Evolutionary conservation across 1,284 basidiomycete species (phyloP).

Genomic region (Ustilago trichophora): DNA sequence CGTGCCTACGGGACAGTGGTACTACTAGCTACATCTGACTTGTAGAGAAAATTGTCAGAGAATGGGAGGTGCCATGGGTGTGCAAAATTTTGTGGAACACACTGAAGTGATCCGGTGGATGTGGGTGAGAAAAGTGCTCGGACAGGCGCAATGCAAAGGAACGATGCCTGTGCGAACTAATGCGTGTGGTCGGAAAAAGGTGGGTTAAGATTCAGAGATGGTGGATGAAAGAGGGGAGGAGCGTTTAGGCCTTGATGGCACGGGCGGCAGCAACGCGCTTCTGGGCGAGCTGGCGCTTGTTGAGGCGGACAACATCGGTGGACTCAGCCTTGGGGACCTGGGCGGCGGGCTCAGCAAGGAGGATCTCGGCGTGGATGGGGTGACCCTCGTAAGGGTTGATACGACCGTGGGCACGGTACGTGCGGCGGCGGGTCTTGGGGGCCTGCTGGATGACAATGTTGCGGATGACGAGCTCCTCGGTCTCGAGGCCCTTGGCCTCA

Average conservation of each 20-base stretch:
- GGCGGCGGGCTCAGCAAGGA: constrained; percentile 59
- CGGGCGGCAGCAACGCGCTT: constrained; percentile 60
- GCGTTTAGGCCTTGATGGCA: constrained; percentile 41
- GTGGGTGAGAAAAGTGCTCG: background rate
- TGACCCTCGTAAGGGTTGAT: constrained; percentile 77
- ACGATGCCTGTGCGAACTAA: background rate
- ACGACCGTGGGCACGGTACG: constrained; percentile 97
- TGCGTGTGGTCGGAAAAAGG: constrained; percentile 1
- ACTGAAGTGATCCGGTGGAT: background rate
- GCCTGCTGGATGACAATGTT: constrained; percentile 99
- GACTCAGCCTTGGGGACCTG: constrained; percentile 64
- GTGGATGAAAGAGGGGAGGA: background rate
- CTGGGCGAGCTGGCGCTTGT: constrained; percentile 65
- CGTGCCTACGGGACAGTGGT: constrained; percentile 11
- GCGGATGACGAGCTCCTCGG: constrained; percentile 92
- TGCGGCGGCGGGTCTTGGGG: constrained; percentile 99
- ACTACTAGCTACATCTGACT: constrained; percentile 45
- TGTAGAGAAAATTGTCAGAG: background rate
- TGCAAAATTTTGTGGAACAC: constrained; percentile 6
- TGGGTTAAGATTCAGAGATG: constrained; percentile 6
- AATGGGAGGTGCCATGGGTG: constrained; percentile 2
- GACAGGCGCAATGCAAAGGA: constrained; percentile 6
- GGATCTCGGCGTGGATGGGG: constrained; percentile 89
- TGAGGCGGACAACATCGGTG: constrained; percentile 51
- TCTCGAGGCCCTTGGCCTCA: constrained; percentile 93